These are phyloP conservation scores for Tylopilus subfusipes DNA, from an alignment of 768 basidiomycete species.

Conservation along the genomic window DNA sequence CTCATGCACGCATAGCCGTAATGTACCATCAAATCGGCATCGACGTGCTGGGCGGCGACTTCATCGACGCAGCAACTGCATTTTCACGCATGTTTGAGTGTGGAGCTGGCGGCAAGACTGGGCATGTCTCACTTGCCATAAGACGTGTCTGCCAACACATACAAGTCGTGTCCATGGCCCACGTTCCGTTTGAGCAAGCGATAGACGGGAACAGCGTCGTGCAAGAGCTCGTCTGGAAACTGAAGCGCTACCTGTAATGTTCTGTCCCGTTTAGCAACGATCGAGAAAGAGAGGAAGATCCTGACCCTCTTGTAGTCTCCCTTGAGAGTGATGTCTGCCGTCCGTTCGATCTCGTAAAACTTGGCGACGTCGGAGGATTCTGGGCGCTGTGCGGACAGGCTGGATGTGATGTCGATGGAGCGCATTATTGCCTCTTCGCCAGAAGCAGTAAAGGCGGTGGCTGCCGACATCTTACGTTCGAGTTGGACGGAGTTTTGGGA, in stretches of 20 bases:
- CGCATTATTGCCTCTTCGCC: conserved; percentile 64
- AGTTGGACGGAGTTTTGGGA: no score
- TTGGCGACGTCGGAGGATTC: conserved; percentile 46
- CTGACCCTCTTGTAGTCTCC: conserved; percentile 71
- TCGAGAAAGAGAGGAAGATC: neutral
- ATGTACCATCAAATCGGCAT: conserved; percentile 89
- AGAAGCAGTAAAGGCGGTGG: conserved; percentile 47
- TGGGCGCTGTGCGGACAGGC: conserved; percentile 33
- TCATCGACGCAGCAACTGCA: conserved; percentile 93
- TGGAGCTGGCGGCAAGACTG: neutral
- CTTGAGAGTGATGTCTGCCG: conserved; percentile 53
- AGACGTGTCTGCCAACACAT: conserved; percentile 95
- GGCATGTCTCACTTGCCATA: conserved; percentile 73
- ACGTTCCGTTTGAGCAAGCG: conserved; percentile 54
- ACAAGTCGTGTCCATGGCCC: conserved; percentile 54
- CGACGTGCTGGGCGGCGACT: conserved; percentile 89
- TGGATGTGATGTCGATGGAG: conserved; percentile 45
- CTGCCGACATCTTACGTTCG: conserved; percentile 13
- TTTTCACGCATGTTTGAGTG: neutral
- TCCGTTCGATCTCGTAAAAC: conserved; percentile 74
- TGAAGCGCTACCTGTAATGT: conserved; percentile 77
- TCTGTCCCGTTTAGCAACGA: neutral
- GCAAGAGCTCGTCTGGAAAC: conserved; percentile 91
- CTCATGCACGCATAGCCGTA: conserved; percentile 95
- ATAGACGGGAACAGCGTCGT: conserved; percentile 83